Percentiles rank a stretch among this genome's conserved stretches.
These are phyloP conservation scores for Eremochloa ophiuroides DNA, from an alignment of 176 grass and related monocot genomes.

Conservation along the genomic window DNA sequence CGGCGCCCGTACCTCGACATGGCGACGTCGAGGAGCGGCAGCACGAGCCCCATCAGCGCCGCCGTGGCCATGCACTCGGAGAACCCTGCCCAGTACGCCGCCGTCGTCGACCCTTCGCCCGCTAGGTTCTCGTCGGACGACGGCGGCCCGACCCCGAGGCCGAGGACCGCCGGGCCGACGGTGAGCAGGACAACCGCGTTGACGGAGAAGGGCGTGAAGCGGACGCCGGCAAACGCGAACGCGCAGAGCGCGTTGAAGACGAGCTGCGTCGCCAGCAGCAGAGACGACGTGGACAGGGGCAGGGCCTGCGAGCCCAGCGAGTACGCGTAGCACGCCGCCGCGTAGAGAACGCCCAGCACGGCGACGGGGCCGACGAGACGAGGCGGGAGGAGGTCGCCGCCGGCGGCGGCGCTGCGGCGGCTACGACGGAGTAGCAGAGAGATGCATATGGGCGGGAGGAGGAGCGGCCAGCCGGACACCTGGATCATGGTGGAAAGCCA, in stretches of 20 bases:
- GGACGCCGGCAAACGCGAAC: slow-evolving; percentile 50
- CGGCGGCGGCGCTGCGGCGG: not conserved
- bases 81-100: slow-evolving; percentile 57
- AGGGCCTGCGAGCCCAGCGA: slow-evolving; percentile 46
- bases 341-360: slow-evolving; percentile 40
- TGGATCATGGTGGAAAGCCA: slow-evolving; percentile 58
- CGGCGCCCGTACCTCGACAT: slow-evolving; percentile 27
- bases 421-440: slow-evolving; percentile 2
- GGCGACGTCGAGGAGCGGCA: slow-evolving; percentile 60
- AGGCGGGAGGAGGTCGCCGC: slow-evolving; percentile 29
- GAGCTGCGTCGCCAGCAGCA: slow-evolving; percentile 71
- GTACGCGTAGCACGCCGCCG: slow-evolving; percentile 50
- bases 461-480: slow-evolving; percentile 60
- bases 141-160: slow-evolving; percentile 22
- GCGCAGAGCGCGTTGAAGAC: slow-evolving; percentile 74
- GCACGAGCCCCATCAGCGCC: slow-evolving; percentile 47
- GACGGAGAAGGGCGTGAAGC: slow-evolving; percentile 62
- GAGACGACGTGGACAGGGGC: slow-evolving; percentile 75
- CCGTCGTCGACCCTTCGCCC: slow-evolving; percentile 22
- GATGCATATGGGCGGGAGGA: slow-evolving; percentile 40
- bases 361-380: slow-evolving; percentile 31
- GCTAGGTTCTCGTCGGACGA: slow-evolving; percentile 16
- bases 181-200: slow-evolving; percentile 74
- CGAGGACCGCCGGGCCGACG: slow-evolving; percentile 56
- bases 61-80: slow-evolving; percentile 46